phyloP scores from a whole-genome alignment of 495 filamentous ascomycete genomes.

The Tuber calosporum region DNA sequence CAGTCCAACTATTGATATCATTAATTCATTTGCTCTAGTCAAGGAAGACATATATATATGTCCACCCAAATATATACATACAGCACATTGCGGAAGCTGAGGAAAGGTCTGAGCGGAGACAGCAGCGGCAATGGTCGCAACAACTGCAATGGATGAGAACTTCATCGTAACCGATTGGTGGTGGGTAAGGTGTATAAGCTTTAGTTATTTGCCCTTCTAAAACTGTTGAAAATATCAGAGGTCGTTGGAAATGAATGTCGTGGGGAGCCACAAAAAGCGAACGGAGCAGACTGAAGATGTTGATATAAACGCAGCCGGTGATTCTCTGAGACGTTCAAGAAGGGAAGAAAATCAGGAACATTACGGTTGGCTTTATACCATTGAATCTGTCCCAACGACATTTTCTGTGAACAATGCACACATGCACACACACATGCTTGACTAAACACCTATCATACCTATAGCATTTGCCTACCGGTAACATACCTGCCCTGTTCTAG shows the following conservation, averaged over 20 bases:
- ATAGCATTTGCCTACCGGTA: background rate
- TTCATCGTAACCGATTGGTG: slow-evolving; percentile 22
- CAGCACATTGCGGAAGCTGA: slow-evolving; percentile 31
- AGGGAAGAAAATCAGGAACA: background rate
- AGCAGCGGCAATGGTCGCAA: slow-evolving; percentile 23
- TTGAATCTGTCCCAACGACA: background rate
- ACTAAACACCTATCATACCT: background rate
- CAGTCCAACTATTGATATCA: slow-evolving; percentile 17
- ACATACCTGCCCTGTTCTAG: background rate
- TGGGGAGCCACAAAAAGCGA: background rate
- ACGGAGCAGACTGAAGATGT: background rate
- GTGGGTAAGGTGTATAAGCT: no score
- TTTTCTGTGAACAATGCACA: background rate
- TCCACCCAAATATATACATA: slow-evolving; percentile 32
- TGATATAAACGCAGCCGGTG: background rate
- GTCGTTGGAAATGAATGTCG: background rate
- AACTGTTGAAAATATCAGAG: background rate
- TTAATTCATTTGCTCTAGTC: slow-evolving; percentile 3
- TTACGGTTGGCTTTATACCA: background rate
- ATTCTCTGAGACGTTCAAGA: background rate
- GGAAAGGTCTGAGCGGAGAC: slow-evolving; percentile 20
- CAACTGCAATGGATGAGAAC: slow-evolving; percentile 12
- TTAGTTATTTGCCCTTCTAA: background rate
- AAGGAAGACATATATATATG: background rate
- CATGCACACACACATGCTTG: background rate